A percentile compares a stretch with the other conserved stretches of the same genome.
phyloP scores from a whole-genome alignment of 495 filamentous ascomycete species.

The Letharia columbiana region DNA sequence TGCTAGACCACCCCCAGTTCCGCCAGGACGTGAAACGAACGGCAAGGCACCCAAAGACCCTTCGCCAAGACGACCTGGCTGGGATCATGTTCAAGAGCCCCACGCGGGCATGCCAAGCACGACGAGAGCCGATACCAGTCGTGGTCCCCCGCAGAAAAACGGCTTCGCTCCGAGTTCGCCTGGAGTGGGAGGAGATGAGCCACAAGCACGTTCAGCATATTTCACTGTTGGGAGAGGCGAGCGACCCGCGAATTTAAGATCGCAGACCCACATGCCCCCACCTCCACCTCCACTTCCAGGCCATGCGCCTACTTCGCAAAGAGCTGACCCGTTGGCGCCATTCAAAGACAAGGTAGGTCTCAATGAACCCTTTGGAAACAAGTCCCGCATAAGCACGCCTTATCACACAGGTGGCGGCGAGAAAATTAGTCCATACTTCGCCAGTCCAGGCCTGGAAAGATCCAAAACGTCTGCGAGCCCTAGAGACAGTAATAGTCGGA shows the following conservation, averaged over 20 bases:
- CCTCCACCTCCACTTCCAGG: constrained; percentile 8
- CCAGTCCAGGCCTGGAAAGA: constrained; percentile 36
- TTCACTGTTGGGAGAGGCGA: constrained; percentile 36
- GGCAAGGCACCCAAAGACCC: constrained; percentile 30
- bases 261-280: constrained; percentile 19
- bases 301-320: constrained; percentile 27
- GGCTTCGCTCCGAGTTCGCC: constrained; percentile 47
- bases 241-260: constrained; percentile 29
- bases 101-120: constrained; percentile 26
- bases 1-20: constrained; percentile 19
- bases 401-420: constrained; percentile 65
- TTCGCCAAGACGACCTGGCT: constrained; percentile 35
- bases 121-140: constrained; percentile 37
- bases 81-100: constrained; percentile 37
- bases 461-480: constrained; percentile 41
- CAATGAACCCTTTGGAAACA: constrained; percentile 24
- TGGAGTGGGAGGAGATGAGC: constrained; percentile 49
- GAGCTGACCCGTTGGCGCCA: constrained; percentile 14
- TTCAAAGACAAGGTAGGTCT: constrained; percentile 14
- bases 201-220: constrained; percentile 47
- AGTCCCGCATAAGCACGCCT: constrained; percentile 52
- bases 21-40: constrained; percentile 32
- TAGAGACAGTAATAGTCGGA: constrained; percentile 28
- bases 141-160: constrained; percentile 36
- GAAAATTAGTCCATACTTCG: constrained; percentile 45